These are phyloP conservation scores for Hortaea werneckii DNA, from an alignment of 2,329 filamentous ascomycete species.

Conservation along the genomic window DNA sequence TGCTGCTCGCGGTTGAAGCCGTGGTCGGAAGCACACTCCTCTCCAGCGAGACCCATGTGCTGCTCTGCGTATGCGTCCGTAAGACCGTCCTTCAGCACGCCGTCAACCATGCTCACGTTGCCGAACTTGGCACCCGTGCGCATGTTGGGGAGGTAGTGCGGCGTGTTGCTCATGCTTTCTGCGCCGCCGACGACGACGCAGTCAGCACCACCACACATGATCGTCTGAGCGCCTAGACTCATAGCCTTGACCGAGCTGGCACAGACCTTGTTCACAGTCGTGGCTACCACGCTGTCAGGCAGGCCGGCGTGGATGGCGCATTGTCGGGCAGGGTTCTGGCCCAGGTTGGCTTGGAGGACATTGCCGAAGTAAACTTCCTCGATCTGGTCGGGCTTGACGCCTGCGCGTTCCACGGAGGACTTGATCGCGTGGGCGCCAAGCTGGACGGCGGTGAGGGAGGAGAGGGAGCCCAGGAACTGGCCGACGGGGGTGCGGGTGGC, in stretches of 20 bases:
- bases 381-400: constrained; percentile 79
- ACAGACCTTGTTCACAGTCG: constrained; percentile 98
- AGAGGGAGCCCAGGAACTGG: constrained; percentile 87
- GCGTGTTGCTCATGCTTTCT: constrained; percentile 97
- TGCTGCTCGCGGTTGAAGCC: constrained; percentile 72
- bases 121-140: constrained; percentile 90
- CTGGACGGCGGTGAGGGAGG: constrained; percentile 74
- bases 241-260: constrained; percentile 91
- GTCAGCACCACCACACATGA: constrained; percentile 89
- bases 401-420: constrained; percentile 75
- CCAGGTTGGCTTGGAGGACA: constrained; percentile 89
- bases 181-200: constrained; percentile 89
- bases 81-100: constrained; percentile 86
- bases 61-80: constrained; percentile 92
- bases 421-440: constrained; percentile 78
- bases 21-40: constrained; percentile 85
- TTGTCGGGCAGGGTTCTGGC: constrained; percentile 92
- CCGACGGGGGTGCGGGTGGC: constrained; percentile 68
- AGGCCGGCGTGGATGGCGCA: constrained; percentile 86
- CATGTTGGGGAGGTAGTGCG: constrained; percentile 85
- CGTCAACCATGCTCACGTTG: constrained; percentile 78
- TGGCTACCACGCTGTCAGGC: constrained; percentile 66
- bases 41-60: constrained; percentile 88
- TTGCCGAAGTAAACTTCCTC: constrained; percentile 98
- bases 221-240: constrained; percentile 89